These are phyloP conservation scores for Wallacemonas collosoma DNA, from an alignment of 208 protist species.

Conservation along the genomic window DNA sequence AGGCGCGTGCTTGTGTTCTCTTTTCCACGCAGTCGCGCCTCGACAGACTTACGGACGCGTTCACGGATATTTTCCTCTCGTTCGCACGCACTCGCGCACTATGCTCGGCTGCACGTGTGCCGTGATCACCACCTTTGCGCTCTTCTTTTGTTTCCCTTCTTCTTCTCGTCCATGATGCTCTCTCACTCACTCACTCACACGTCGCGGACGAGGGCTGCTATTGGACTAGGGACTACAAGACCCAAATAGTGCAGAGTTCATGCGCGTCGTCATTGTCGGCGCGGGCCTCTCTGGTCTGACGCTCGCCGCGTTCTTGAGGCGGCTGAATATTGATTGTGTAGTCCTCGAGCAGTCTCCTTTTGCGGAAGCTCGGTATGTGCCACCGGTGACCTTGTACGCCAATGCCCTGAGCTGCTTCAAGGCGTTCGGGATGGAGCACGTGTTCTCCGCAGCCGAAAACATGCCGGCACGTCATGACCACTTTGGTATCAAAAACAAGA, in stretches of 20 bases:
- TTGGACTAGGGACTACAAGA: too few relatives aligned
- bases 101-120: too few relatives aligned
- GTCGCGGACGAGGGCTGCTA: too few relatives aligned
- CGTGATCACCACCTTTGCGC: too few relatives aligned
- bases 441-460: slow-evolving; percentile 29
- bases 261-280: slow-evolving; percentile 88
- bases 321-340: slow-evolving; percentile 86
- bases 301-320: slow-evolving; percentile 73
- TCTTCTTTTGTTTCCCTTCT: neutral
- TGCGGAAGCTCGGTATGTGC: slow-evolving; percentile 58
- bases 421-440: slow-evolving; percentile 76
- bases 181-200: too few relatives aligned
- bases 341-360: slow-evolving; percentile 83
- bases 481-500: slow-evolving; percentile 73
- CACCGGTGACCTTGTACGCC: slow-evolving; percentile 78
- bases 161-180: neutral
- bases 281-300: slow-evolving; percentile 84
- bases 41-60: too few relatives aligned
- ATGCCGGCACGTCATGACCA: slow-evolving; percentile 17
- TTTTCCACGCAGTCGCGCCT: too few relatives aligned
- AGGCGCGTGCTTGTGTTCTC: too few relatives aligned
- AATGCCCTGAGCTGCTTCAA: slow-evolving; percentile 91
- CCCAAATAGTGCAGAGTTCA: slow-evolving; percentile 6
- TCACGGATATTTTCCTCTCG: too few relatives aligned
- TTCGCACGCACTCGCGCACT: too few relatives aligned